phyloP scores from a whole-genome alignment of 306 rosid genomes.

The Pyrus betulifolia region DNA sequence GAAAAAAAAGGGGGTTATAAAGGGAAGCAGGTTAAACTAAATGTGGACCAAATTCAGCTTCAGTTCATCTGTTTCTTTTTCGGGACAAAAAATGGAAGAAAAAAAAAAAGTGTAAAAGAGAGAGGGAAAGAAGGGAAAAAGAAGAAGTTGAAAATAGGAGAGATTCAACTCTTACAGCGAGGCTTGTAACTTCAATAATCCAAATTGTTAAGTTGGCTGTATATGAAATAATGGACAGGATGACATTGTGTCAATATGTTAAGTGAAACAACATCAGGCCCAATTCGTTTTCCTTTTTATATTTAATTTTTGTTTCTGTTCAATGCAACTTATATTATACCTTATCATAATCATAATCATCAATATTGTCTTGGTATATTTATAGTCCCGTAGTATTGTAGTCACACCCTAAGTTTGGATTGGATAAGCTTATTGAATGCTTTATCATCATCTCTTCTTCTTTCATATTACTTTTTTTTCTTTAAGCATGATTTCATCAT shows the following conservation, averaged over 20 bases:
- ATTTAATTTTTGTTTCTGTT: background rate
- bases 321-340: background rate
- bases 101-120: background rate
- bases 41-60: background rate
- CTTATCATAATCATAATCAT: background rate
- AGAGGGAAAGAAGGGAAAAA: background rate
- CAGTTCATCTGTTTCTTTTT: background rate
- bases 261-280: background rate
- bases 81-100: background rate
- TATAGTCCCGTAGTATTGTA: background rate
- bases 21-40: background rate
- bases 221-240: background rate
- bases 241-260: background rate
- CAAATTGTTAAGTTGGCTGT: background rate
- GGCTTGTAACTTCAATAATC: background rate
- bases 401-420: background rate
- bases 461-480: background rate
- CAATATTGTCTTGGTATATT: background rate
- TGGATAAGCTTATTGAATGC: background rate
- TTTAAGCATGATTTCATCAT: background rate
- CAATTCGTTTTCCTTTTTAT: background rate
- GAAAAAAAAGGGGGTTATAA: background rate
- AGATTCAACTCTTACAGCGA: background rate
- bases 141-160: background rate
- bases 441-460: background rate